Conservation (phyloP, 768 basidiomycete species). For the Boletus barrowsii region DNA sequence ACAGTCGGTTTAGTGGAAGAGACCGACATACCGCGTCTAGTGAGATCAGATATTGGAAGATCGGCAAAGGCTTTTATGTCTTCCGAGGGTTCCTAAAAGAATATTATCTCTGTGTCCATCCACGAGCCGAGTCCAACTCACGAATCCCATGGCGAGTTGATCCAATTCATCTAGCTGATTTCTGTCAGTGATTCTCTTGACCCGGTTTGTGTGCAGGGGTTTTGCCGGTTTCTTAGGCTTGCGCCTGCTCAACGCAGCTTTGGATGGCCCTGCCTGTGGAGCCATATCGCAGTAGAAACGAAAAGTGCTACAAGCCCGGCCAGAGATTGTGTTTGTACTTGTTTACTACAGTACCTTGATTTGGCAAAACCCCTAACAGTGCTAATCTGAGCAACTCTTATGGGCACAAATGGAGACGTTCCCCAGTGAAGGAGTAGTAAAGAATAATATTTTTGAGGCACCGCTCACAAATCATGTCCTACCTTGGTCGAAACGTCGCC, state of each 20-base stretch:
- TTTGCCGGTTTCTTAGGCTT: constrained; percentile 19
- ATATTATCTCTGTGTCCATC: constrained; percentile 11
- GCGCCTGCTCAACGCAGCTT: background rate
- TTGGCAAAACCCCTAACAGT: background rate
- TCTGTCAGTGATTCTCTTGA: constrained; percentile 45
- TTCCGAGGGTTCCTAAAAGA: constrained; percentile 45
- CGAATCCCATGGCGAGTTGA: constrained; percentile 46
- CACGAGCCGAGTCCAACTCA: constrained; percentile 28
- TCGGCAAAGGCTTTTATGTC: constrained; percentile 58
- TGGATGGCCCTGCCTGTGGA: constrained; percentile 18
- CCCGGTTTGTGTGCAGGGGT: constrained; percentile 24
- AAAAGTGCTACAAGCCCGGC: too few species aligned
- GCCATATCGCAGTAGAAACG: constrained; percentile 10
- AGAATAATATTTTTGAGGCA: too few species aligned
- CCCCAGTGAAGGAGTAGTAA: background rate
- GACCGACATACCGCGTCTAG: constrained; percentile 58
- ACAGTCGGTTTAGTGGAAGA: background rate
- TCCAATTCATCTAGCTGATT: constrained; percentile 52
- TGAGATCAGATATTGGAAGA: constrained; percentile 73
- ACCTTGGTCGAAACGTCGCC: constrained; percentile 46
- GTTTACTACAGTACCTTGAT: background rate
- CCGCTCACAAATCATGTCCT: constrained; percentile 6
- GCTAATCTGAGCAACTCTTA: too few species aligned
- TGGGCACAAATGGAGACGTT: background rate
- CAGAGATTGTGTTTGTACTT: background rate